Percentiles rank a stretch among this genome's conserved stretches.
Conservation (phyloP, 345 rosid species). For the Syzygium jambos region DNA sequence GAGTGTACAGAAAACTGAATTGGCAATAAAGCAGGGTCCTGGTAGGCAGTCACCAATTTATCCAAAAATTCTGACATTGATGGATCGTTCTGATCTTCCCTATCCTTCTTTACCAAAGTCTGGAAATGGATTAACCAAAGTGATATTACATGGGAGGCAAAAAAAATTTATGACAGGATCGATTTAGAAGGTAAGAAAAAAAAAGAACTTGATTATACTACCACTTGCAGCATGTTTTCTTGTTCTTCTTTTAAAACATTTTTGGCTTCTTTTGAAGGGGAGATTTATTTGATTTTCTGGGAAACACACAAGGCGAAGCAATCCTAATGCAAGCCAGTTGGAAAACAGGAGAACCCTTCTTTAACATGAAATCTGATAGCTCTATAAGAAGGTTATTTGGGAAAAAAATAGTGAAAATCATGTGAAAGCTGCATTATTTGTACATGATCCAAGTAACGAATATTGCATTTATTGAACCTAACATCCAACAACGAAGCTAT, state of each 20-base stretch:
- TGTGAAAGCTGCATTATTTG: not conserved
- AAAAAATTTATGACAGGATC: not conserved
- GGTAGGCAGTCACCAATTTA: conserved; percentile 51
- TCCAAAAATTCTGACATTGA: conserved; percentile 52
- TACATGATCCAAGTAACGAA: not conserved
- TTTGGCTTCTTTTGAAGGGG: not conserved
- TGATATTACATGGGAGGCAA: not conserved
- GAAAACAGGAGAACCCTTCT: not conserved
- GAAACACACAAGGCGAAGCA: not conserved
- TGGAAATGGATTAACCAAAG: conserved; percentile 9
- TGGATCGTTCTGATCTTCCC: conserved; percentile 44
- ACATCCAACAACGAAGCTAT: not conserved
- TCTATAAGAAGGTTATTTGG: not conserved
- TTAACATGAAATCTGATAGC: not conserved
- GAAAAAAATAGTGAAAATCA: not conserved
- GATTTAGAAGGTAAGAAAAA: not conserved
- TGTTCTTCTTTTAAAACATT: not conserved
- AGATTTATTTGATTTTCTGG: not conserved
- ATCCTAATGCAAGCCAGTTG: not conserved
- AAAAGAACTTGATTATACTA: not conserved
- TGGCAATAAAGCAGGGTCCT: conserved; percentile 74
- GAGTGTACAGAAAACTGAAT: conserved; percentile 32
- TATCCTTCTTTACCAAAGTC: conserved; percentile 76
- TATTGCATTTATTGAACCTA: not conserved
- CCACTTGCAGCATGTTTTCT: not conserved